Evolutionary conservation across 768 basidiomycete genomes (phyloP).

Genomic region (Hydnum rufescens): DNA sequence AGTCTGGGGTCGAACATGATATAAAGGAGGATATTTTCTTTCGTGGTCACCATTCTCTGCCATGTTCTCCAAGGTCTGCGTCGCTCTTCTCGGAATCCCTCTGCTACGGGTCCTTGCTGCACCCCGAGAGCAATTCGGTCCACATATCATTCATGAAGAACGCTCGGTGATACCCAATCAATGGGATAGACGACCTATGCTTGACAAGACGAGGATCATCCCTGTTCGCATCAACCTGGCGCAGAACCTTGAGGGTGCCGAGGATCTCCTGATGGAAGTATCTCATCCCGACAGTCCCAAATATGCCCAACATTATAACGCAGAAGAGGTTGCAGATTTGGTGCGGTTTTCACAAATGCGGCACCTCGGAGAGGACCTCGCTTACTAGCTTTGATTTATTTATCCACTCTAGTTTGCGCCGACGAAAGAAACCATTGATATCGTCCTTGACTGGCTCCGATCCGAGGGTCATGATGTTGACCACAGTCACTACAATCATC

Average conservation of each 20-base stretch:
- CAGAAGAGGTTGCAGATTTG: conserved; percentile 14
- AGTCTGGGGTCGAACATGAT: too few species aligned
- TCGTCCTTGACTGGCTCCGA: conserved; percentile 11
- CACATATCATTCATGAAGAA: too few species aligned
- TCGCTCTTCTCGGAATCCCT: too few species aligned
- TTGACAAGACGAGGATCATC: too few species aligned
- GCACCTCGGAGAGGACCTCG: not conserved
- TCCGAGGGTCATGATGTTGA: conserved; percentile 4
- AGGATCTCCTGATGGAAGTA: conserved; percentile 18
- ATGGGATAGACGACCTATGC: too few species aligned
- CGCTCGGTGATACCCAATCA: too few species aligned
- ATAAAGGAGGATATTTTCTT: too few species aligned
- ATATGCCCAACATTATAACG: conserved; percentile 22
- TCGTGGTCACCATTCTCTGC: too few species aligned
- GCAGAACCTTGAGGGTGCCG: conserved; percentile 17
- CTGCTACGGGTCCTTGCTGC: too few species aligned
- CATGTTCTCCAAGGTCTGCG: too few species aligned
- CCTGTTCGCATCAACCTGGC: conserved; percentile 13
- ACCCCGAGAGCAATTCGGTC: too few species aligned
- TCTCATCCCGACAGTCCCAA: conserved; percentile 21
- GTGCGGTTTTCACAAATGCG: conserved; percentile 14
- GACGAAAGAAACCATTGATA: conserved; percentile 10
- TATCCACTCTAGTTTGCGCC: conserved; percentile 4
- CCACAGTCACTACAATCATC: conserved; percentile 12
- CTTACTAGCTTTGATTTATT: not conserved